Conservation (phyloP, 2,329 filamentous ascomycete genomes). For the Escovopsis sp. region DNA sequence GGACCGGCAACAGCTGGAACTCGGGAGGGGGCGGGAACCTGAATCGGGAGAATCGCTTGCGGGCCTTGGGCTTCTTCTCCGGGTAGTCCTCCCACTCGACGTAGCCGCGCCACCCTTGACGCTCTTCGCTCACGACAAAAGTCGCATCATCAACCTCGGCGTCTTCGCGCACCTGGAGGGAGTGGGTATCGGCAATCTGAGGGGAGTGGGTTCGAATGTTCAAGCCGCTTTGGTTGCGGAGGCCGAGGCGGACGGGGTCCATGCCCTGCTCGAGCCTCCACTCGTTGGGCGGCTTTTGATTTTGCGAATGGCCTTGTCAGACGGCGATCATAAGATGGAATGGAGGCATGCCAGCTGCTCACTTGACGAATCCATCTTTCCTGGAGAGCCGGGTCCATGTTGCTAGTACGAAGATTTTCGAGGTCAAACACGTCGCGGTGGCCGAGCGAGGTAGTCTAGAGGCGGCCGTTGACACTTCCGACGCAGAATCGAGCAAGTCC, state of each 20-base stretch:
- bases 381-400: too few species aligned
- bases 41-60: slow-evolving; percentile 27
- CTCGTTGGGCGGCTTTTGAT: slow-evolving; percentile 23
- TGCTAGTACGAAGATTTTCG: too few species aligned
- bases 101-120: background rate
- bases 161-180: background rate
- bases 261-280: slow-evolving; percentile 40
- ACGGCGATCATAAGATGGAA: too few species aligned
- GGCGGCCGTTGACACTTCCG: too few species aligned
- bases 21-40: slow-evolving; percentile 29
- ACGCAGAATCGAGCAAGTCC: too few species aligned
- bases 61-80: slow-evolving; percentile 47
- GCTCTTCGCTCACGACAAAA: background rate
- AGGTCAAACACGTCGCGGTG: too few species aligned
- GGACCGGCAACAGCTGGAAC: slow-evolving; percentile 40
- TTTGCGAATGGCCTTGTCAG: too few species aligned
- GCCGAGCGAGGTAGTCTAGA: too few species aligned
- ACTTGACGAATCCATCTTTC: too few species aligned
- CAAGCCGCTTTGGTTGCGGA: background rate
- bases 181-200: background rate
- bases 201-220: background rate
- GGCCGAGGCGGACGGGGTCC: background rate
- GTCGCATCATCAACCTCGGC: background rate
- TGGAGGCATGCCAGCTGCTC: too few species aligned
- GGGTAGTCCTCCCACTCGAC: slow-evolving; percentile 59